Evolutionary conservation across 2,329 filamentous ascomycete genomes (phyloP).

Genomic region (Chaetoscypha palmicola): DNA sequence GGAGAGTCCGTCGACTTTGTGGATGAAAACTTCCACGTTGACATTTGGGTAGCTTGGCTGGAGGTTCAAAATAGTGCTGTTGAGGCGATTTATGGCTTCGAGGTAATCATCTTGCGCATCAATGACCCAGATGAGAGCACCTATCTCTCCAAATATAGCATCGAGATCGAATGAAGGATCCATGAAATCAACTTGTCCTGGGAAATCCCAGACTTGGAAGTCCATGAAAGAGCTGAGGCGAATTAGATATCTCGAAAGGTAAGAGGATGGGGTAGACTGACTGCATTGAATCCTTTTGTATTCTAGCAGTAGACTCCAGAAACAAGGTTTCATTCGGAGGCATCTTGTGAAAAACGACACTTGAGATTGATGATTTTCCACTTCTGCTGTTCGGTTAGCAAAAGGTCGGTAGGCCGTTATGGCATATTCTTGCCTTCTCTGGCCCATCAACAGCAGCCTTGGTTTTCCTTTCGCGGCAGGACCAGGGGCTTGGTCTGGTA

Average conservation of each 20-base stretch:
- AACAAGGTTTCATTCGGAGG: conserved; percentile 94
- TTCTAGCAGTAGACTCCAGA: conserved; percentile 86
- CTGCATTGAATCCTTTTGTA: conserved; percentile 94
- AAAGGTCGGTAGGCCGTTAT: not conserved
- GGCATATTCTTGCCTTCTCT: conserved; percentile 62
- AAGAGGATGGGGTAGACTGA: conserved; percentile 40
- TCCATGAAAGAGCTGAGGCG: conserved; percentile 89
- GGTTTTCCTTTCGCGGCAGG: conserved; percentile 60
- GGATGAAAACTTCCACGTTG: conserved; percentile 97
- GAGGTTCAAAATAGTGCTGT: conserved; percentile 81
- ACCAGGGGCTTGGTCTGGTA: conserved; percentile 39
- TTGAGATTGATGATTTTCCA: conserved; percentile 96
- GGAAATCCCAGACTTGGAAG: conserved; percentile 97
- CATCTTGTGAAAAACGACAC: conserved; percentile 98
- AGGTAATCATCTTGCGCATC: conserved; percentile 98
- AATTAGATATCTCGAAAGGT: conserved; percentile 8
- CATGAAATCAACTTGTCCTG: conserved; percentile 88
- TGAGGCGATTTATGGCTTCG: conserved; percentile 79
- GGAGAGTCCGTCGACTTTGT: conserved; percentile 96
- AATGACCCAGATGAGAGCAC: conserved; percentile 95
- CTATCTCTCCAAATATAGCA: conserved; percentile 88
- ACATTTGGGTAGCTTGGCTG: conserved; percentile 86
- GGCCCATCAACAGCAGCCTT: conserved; percentile 85
- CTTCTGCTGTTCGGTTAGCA: conserved; percentile 53
- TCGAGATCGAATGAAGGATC: conserved; percentile 86